phyloP scores from a whole-genome alignment of 2,329 filamentous ascomycete genomes.

The Cryphonectria radicalis region DNA sequence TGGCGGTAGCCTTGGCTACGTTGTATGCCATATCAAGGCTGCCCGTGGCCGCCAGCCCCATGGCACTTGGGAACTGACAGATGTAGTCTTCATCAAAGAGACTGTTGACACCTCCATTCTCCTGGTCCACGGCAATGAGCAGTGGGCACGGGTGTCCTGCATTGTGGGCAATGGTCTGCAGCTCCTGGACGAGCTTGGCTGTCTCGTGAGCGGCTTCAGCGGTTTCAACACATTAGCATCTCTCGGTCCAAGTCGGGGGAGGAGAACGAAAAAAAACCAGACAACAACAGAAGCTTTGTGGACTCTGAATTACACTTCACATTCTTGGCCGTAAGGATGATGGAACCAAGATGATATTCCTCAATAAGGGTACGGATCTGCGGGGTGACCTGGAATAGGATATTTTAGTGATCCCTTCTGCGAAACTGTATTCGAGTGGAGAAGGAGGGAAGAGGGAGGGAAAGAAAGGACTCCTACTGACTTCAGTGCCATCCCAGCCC shows the following conservation, averaged over 20 bases:
- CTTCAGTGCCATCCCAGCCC: conserved; percentile 84
- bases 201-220: conserved; percentile 85
- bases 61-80: conserved; percentile 93
- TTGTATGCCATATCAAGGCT: conserved; percentile 84
- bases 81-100: conserved; percentile 95
- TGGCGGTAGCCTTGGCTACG: conserved; percentile 89
- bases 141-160: conserved; percentile 89
- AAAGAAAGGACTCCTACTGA: conserved; percentile 40
- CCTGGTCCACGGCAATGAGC: conserved; percentile 90
- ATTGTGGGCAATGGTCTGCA: conserved; percentile 89
- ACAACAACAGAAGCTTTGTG: conserved; percentile 4
- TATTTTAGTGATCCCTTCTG: background rate
- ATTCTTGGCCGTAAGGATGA: conserved; percentile 83
- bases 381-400: conserved; percentile 55
- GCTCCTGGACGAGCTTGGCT: conserved; percentile 82
- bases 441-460: background rate
- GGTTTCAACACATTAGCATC: conserved; percentile 37
- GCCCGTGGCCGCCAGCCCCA: conserved; percentile 93
- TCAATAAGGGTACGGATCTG: conserved; percentile 82
- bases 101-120: conserved; percentile 97
- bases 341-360: conserved; percentile 84
- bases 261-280: background rate
- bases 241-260: conserved; percentile 1
- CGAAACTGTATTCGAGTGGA: background rate
- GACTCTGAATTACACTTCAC: conserved; percentile 66